Base-by-base conservation (phyloP, 129 eudicot genomes). In the Calendula officinalis region DNA sequence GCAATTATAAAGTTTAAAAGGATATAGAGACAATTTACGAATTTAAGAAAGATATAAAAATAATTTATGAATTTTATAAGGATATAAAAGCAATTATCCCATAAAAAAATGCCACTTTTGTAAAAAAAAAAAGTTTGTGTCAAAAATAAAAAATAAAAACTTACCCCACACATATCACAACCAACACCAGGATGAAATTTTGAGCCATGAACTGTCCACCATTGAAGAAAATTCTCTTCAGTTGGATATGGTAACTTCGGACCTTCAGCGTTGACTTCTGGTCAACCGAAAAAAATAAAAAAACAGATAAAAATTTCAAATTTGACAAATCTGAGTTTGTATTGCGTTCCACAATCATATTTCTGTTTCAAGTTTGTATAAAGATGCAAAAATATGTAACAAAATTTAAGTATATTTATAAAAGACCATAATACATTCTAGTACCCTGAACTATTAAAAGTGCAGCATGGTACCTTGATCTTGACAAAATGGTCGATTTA, bases 161-260 rank as follows among this genome's bases (percentile, higher is more conserved):
- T 63, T 86, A 89, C 97, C 81, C 97, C 97, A 56, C 97, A 89
- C 75, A 74, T 73, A 75, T 85, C 95, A 71, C 95, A 89, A 47
- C 90, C 91, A 68, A 59, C 61, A 34, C 79, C 81, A 34, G 80
- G 43, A 63, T 89, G 97, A 65, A 81, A 80, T 0, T 82, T 78
- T 6, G 81, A 64, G 27, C 65, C 73, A 69, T 80, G 62, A 41
- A 63, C 72, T 44, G 71, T 56, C 84, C 78, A 88, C 84, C 83
- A 78, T 27, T 84, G 83, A 53, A 71, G 66, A 55, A 75, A 66
- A 67, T 78, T 74, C 22, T 69, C 84, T 12, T 62, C 84, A 14
- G 83, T 46, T 59, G 84, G 69, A 56, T 71, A 64, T 52, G 82
- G 61, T 34, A 78, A 14, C 47, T 73, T 61, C 55, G 40, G 53